phyloP scores from a whole-genome alignment of 257 asterid genomes.

The Solanum lignicaule region DNA sequence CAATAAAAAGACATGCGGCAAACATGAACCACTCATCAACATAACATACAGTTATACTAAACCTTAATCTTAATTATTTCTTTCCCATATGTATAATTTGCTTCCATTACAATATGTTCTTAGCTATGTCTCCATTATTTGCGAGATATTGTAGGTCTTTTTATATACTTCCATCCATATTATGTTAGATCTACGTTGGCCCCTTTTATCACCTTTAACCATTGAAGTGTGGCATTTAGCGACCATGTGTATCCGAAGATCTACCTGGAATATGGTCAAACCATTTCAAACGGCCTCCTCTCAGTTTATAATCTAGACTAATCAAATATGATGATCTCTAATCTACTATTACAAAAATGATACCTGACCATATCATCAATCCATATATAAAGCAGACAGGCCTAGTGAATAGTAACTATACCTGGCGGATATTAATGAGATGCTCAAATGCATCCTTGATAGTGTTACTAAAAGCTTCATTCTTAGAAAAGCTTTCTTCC shows the following conservation, averaged over 20 bases:
- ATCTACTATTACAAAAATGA: neutral
- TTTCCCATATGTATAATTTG: neutral
- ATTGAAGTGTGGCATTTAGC: neutral
- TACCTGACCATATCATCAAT: neutral
- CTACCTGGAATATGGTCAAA: neutral
- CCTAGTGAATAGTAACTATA: constrained; percentile 10
- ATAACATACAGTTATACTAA: neutral
- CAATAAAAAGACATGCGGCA: neutral
- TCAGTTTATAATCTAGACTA: neutral
- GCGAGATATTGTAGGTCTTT: neutral
- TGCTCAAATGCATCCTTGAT: constrained; percentile 95
- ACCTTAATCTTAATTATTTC: neutral
- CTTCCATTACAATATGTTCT: neutral
- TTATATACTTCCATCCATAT: neutral
- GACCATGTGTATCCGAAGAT: neutral
- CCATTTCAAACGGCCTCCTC: neutral
- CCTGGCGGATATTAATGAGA: constrained; percentile 96
- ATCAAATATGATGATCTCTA: neutral
- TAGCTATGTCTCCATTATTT: neutral
- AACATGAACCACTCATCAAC: neutral
- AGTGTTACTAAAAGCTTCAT: constrained; percentile 84
- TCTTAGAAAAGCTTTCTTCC: constrained; percentile 84
- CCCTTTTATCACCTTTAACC: neutral
- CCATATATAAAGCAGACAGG: neutral
- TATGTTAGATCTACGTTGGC: neutral